Percentiles rank a stretch among this genome's conserved stretches.
Evolutionary conservation across 2,329 filamentous ascomycete genomes (phyloP).

Genomic region (Bretziella fagacearum): DNA sequence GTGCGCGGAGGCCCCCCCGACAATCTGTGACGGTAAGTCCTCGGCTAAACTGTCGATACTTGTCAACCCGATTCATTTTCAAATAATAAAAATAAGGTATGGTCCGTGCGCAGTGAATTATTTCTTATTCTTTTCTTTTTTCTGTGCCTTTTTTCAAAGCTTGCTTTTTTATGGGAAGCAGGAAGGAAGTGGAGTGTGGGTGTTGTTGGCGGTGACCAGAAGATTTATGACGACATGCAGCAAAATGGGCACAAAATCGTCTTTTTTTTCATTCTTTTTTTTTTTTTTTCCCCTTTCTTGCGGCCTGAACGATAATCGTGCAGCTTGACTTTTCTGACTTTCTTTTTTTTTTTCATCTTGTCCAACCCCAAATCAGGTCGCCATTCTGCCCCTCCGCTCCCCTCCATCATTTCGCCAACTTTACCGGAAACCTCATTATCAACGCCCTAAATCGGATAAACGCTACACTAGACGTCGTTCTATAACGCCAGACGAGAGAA

Average conservation of each 20-base stretch:
- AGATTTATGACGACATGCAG: not conserved
- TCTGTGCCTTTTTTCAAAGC: not conserved
- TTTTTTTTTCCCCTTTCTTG: not conserved
- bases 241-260: not conserved
- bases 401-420: too few species aligned
- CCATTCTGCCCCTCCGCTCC: not conserved
- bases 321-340: not conserved
- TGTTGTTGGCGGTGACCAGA: not conserved
- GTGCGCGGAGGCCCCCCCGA: too few species aligned
- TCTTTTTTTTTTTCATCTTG: not conserved
- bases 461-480: too few species aligned
- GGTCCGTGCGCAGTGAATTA: too few species aligned
- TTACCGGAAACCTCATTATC: not conserved
- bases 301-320: not conserved
- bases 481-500: too few species aligned
- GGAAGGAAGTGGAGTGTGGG: not conserved
- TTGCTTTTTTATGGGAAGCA: not conserved
- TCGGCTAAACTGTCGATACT: not conserved
- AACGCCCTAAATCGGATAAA: too few species aligned
- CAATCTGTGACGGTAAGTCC: not conserved
- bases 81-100: conserved; percentile 9
- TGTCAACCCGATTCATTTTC: not conserved
- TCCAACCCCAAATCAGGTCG: not conserved
- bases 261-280: not conserved
- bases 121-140: not conserved